Evolutionary conservation across 495 filamentous ascomycete genomes (phyloP).

Genomic region (Trichoderma parareesei): DNA sequence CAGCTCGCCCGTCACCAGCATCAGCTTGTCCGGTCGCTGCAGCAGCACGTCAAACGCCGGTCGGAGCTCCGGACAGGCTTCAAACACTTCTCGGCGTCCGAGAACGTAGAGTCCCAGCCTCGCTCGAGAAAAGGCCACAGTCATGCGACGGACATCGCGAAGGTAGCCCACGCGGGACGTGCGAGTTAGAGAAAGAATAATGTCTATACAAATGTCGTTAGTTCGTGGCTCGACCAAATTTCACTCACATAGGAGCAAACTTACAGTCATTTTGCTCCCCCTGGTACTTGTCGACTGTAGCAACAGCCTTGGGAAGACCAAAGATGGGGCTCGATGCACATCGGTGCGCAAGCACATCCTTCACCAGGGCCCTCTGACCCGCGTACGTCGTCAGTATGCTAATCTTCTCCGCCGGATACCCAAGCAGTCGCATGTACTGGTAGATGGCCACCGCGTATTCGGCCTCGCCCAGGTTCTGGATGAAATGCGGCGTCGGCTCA

Average conservation of each 20-base stretch:
- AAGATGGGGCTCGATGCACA: conserved; percentile 80
- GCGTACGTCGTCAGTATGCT: conserved; percentile 90
- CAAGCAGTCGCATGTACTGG: conserved; percentile 95
- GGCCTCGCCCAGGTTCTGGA: conserved; percentile 94
- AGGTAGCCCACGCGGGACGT: conserved; percentile 89
- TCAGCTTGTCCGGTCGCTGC: conserved; percentile 66
- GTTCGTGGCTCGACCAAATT: conserved; percentile 18
- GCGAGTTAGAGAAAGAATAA: conserved; percentile 85
- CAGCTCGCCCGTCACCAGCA: conserved; percentile 76
- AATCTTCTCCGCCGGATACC: conserved; percentile 88
- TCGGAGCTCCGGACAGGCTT: conserved; percentile 77
- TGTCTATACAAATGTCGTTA: conserved; percentile 50
- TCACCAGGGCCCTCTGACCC: conserved; percentile 85
- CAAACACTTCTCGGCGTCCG: conserved; percentile 82
- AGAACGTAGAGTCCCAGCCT: conserved; percentile 89
- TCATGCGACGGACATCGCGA: conserved; percentile 86
- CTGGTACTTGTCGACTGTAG: conserved; percentile 97
- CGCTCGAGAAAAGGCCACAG: conserved; percentile 92
- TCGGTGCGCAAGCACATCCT: conserved; percentile 78
- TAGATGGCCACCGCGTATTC: conserved; percentile 94
- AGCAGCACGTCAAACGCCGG: conserved; percentile 73
- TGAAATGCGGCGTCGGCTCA: conserved; percentile 91
- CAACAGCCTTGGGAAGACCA: conserved; percentile 81
- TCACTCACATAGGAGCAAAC: conserved; percentile 24
- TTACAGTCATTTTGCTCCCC: conserved; percentile 98